Evolutionary conservation across 257 asterid genomes (phyloP).

Genomic region (Thymus quinquecostatus): DNA sequence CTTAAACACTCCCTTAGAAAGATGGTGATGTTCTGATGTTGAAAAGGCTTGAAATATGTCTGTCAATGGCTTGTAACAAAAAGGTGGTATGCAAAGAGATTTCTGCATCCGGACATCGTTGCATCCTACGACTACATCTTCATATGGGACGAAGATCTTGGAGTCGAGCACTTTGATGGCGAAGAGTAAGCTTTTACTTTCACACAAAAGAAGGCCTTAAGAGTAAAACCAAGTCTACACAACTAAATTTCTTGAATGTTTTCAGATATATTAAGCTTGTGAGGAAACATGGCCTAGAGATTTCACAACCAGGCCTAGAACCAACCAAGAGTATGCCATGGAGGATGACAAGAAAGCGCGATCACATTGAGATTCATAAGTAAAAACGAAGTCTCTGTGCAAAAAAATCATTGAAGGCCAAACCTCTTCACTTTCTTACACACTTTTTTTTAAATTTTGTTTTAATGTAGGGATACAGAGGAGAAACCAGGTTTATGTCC

Average conservation of each 20-base stretch:
- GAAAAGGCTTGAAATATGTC: constrained; percentile 6
- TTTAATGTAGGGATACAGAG: constrained; percentile 51
- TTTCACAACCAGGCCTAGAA: constrained; percentile 81
- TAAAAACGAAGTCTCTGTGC: constrained; percentile 27
- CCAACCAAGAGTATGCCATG: constrained; percentile 50
- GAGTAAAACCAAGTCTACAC: not conserved
- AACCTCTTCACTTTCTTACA: not conserved
- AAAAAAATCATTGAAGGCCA: not conserved
- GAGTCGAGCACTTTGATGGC: constrained; percentile 72
- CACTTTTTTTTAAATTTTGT: constrained; percentile 21
- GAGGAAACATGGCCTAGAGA: constrained; percentile 76
- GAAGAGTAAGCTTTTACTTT: constrained; percentile 63
- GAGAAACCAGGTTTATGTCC: constrained; percentile 70
- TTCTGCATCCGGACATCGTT: constrained; percentile 81
- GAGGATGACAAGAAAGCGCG: constrained; percentile 71
- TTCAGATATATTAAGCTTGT: constrained; percentile 74
- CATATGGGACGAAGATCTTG: constrained; percentile 92
- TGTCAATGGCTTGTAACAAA: constrained; percentile 14
- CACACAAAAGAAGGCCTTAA: not conserved
- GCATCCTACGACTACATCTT: constrained; percentile 79
- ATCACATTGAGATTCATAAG: constrained; percentile 68
- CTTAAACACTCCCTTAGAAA: not conserved
- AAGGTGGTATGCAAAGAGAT: constrained; percentile 93
- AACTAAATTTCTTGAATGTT: not conserved
- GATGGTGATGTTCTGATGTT: not conserved